phyloP scores from a whole-genome alignment of 441 rosid genomes.

The Populus hybrid region DNA sequence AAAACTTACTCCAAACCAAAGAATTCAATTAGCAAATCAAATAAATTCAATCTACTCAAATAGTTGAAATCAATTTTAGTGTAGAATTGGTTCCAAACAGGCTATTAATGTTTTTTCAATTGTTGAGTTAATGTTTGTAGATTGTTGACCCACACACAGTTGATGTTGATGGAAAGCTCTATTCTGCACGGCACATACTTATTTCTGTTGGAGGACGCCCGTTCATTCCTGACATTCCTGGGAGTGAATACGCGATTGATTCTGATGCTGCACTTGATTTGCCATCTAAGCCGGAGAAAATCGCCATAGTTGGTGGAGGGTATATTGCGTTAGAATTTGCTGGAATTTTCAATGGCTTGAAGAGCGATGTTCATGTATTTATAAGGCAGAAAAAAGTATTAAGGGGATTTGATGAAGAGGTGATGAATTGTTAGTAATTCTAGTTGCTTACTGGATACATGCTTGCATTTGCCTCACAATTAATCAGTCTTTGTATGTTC shows the following conservation, averaged over 20 bases:
- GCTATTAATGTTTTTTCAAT: background rate
- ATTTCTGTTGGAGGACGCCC: slow-evolving; percentile 89
- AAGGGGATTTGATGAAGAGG: slow-evolving; percentile 96
- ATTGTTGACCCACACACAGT: slow-evolving; percentile 79
- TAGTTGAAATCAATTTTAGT: too few relatives aligned
- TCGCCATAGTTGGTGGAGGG: slow-evolving; percentile 91
- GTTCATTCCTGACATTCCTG: slow-evolving; percentile 82
- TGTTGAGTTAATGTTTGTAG: slow-evolving; percentile 33
- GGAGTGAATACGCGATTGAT: slow-evolving; percentile 74
- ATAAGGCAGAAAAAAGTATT: slow-evolving; percentile 83
- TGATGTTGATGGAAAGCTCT: slow-evolving; percentile 75
- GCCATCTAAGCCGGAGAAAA: slow-evolving; percentile 72
- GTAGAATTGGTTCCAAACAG: too few relatives aligned
- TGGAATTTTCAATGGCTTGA: slow-evolving; percentile 79
- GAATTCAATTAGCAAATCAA: too few relatives aligned
- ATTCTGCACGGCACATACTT: slow-evolving; percentile 65
- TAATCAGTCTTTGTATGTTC: background rate
- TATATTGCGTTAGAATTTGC: slow-evolving; percentile 91
- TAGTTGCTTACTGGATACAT: slow-evolving; percentile 11
- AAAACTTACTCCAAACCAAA: too few relatives aligned
- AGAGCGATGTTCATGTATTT: slow-evolving; percentile 83
- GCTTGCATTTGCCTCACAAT: background rate
- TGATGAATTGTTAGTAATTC: slow-evolving; percentile 23
- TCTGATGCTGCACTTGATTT: slow-evolving; percentile 93
- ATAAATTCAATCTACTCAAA: too few relatives aligned